These are phyloP conservation scores for Hanseniaspora clermontiae DNA, from an alignment of 805 yeast genomes.

Conservation along the genomic window DNA sequence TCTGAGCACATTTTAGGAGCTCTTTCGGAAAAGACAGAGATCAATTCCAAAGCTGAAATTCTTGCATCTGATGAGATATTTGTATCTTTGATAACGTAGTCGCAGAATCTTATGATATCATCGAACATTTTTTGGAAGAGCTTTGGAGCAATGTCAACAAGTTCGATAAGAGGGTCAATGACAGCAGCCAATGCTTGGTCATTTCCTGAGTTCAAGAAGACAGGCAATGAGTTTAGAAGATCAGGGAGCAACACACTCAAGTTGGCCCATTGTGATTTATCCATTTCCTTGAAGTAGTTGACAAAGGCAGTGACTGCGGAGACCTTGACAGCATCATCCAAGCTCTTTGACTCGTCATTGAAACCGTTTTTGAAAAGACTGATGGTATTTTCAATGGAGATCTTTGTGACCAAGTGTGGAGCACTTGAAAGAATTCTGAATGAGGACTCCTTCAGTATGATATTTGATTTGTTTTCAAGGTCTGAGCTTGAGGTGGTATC, in stretches of 20 bases:
- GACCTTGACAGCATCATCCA: slow-evolving; percentile 72
- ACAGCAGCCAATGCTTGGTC: slow-evolving; percentile 74
- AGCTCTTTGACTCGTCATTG: slow-evolving; percentile 37
- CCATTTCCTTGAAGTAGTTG: slow-evolving; percentile 70
- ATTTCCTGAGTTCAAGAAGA: slow-evolving; percentile 64
- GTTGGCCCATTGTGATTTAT: slow-evolving; percentile 64
- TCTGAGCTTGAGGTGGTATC: slow-evolving; percentile 2
- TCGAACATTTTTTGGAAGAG: slow-evolving; percentile 85
- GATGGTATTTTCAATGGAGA: slow-evolving; percentile 42
- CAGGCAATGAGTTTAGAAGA: slow-evolving; percentile 74
- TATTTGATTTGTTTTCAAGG: slow-evolving; percentile 22
- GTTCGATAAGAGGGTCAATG: slow-evolving; percentile 77
- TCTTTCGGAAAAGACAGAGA: slow-evolving; percentile 82
- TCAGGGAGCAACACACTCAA: slow-evolving; percentile 73
- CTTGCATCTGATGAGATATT: slow-evolving; percentile 72
- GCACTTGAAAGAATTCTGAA: slow-evolving; percentile 78
- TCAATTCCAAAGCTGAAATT: slow-evolving; percentile 73
- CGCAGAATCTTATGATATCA: slow-evolving; percentile 72
- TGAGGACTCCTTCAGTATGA: slow-evolving; percentile 74
- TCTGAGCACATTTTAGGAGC: slow-evolving; percentile 91
- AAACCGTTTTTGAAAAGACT: slow-evolving; percentile 73
- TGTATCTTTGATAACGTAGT: slow-evolving; percentile 68
- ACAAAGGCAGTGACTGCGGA: slow-evolving; percentile 89
- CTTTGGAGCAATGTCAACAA: slow-evolving; percentile 88
- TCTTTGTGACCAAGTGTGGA: slow-evolving; percentile 60